phyloP scores from a whole-genome alignment of 176 grass and related monocot species.

The Musa acuminata region DNA sequence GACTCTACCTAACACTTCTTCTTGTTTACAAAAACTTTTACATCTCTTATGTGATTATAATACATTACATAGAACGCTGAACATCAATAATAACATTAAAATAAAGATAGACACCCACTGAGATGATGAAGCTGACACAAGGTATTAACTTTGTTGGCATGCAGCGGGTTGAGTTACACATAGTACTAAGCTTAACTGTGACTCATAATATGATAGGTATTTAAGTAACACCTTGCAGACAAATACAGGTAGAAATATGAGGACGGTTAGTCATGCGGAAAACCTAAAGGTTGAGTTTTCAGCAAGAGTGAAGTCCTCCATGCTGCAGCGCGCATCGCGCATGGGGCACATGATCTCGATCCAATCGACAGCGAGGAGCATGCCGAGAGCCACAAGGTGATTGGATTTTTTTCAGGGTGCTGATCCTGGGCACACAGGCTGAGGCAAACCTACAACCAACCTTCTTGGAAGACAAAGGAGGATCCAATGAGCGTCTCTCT shows the following conservation, averaged over 20 bases:
- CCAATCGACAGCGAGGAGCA: neutral
- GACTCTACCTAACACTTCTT: neutral
- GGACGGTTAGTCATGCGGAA: neutral
- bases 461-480: neutral
- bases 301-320: too few relatives aligned
- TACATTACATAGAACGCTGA: neutral
- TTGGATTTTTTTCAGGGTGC: neutral
- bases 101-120: too few relatives aligned
- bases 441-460: neutral
- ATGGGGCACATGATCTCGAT: neutral
- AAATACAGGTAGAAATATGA: neutral
- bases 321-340: neutral
- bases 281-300: too few relatives aligned
- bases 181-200: neutral
- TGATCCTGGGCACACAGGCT: neutral
- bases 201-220: neutral
- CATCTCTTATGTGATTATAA: slow-evolving; percentile 5
- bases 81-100: neutral
- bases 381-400: neutral
- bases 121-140: neutral
- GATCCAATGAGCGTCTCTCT: neutral
- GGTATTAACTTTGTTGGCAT: neutral
- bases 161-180: neutral
- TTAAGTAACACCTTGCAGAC: too few relatives aligned
- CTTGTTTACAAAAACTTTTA: neutral